Percentiles rank a stretch among this genome's conserved stretches.
phyloP scores from a whole-genome alignment of 257 asterid species.

The Ajuga chamaepitys region DNA sequence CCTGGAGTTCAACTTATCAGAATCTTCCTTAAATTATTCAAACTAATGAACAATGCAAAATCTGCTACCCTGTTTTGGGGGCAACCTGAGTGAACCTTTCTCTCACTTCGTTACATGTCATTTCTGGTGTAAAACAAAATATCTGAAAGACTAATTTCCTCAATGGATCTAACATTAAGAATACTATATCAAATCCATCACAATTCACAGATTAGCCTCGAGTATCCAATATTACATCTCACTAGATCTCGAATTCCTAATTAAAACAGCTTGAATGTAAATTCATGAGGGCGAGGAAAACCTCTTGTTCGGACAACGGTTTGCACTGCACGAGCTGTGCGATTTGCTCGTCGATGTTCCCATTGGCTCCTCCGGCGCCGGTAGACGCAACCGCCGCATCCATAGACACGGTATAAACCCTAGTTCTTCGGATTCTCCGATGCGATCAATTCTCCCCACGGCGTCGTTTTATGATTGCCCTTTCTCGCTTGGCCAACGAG shows the following conservation, averaged over 20 bases:
- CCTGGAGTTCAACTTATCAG: not conserved
- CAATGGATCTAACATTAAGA: constrained; percentile 20
- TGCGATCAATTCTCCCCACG: constrained; percentile 17
- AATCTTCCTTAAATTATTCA: not conserved
- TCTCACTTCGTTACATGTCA: not conserved
- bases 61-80: not conserved
- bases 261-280: not conserved
- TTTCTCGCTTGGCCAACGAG: constrained; percentile 7
- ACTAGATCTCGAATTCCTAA: constrained; percentile 4
- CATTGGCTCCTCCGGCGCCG: constrained; percentile 36
- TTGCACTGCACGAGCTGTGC: constrained; percentile 85
- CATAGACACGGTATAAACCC: constrained; percentile 26
- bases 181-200: constrained; percentile 10
- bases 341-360: constrained; percentile 70
- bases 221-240: not conserved
- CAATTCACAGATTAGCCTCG: not conserved
- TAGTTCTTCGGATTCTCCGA: constrained; percentile 23
- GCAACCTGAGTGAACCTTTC: not conserved
- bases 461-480: constrained; percentile 26
- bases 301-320: constrained; percentile 80
- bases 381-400: constrained; percentile 44
- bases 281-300: not conserved
- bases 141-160: not conserved
- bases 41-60: not conserved
- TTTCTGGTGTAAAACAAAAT: not conserved